phyloP scores from a whole-genome alignment of 495 filamentous ascomycete species.

The Sordaria brevicollis region DNA sequence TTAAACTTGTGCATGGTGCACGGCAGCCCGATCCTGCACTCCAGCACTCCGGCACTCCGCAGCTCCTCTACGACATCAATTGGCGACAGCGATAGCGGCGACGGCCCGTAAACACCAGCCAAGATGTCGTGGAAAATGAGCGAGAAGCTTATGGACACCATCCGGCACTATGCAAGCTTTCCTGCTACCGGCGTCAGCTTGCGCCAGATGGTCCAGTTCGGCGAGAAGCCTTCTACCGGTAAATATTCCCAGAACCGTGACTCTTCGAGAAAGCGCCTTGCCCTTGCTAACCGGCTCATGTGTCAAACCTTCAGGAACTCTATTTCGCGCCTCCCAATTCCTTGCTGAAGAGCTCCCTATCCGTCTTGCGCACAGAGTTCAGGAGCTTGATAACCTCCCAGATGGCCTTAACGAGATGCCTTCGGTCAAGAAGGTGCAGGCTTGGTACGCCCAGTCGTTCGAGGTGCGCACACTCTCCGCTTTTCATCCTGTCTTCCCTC shows the following conservation, averaged over 20 bases:
- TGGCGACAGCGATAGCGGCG: constrained; percentile 18
- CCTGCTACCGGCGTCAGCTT: constrained; percentile 94
- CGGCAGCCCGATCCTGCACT: constrained; percentile 14
- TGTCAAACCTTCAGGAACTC: constrained; percentile 51
- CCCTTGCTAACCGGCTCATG: neutral
- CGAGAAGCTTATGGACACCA: constrained; percentile 90
- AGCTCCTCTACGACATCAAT: constrained; percentile 20
- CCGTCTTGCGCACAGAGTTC: constrained; percentile 87
- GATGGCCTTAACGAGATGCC: constrained; percentile 98
- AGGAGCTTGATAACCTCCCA: constrained; percentile 84
- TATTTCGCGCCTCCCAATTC: constrained; percentile 97
- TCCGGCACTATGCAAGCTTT: constrained; percentile 96
- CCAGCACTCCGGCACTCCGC: constrained; percentile 3
- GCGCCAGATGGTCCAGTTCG: constrained; percentile 98
- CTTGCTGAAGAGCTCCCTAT: constrained; percentile 97
- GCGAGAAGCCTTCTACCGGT: constrained; percentile 82
- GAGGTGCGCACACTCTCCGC: constrained; percentile 51
- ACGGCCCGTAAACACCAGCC: constrained; percentile 5
- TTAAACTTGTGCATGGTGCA: constrained; percentile 14
- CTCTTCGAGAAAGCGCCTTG: neutral
- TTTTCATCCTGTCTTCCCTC: neutral
- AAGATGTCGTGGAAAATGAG: constrained; percentile 83
- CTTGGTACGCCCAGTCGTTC: constrained; percentile 99
- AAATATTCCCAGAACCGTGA: constrained; percentile 23
- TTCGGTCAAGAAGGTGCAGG: constrained; percentile 85